phyloP scores from a whole-genome alignment of 108 stramenopile species.

The Fragilaria crotonensis region DNA sequence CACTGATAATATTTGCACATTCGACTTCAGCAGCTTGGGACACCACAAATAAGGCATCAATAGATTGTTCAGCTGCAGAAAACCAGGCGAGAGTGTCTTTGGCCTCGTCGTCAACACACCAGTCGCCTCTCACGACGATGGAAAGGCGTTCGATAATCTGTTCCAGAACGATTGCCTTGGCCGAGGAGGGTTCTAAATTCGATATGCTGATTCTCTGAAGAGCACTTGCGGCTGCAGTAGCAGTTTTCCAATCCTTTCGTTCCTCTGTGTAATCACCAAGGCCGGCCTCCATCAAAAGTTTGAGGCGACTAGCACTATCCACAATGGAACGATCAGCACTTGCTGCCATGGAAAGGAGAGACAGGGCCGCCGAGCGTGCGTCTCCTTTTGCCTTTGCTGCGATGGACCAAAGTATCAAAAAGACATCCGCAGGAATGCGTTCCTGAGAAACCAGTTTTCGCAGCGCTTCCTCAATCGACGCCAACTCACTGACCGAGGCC shows the following conservation, averaged over 20 bases:
- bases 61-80: conserved; percentile 80
- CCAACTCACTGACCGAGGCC: conserved; percentile 80
- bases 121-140: conserved; percentile 74
- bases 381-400: conserved; percentile 46
- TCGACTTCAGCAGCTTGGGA: conserved; percentile 69
- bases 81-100: conserved; percentile 81
- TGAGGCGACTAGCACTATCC: conserved; percentile 76
- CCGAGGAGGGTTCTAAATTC: conserved; percentile 52
- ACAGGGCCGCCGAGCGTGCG: conserved; percentile 68
- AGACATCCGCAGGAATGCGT: conserved; percentile 73
- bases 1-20: conserved; percentile 66
- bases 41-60: conserved; percentile 74
- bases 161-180: conserved; percentile 70
- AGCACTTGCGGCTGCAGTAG: conserved; percentile 69
- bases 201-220: conserved; percentile 65
- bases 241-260: conserved; percentile 68
- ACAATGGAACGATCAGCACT: conserved; percentile 78
- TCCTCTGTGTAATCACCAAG: conserved; percentile 75
- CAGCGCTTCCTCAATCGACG: conserved; percentile 93
- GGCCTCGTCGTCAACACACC: conserved; percentile 63
- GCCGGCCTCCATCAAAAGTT: conserved; percentile 67
- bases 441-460: conserved; percentile 70
- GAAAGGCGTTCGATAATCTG: conserved; percentile 70
- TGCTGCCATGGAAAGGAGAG: conserved; percentile 86
- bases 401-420: conserved; percentile 73